These are phyloP conservation scores for Tetrahymena elliotti DNA, from an alignment of 73 alveolate genomes.

Conservation along the genomic window DNA sequence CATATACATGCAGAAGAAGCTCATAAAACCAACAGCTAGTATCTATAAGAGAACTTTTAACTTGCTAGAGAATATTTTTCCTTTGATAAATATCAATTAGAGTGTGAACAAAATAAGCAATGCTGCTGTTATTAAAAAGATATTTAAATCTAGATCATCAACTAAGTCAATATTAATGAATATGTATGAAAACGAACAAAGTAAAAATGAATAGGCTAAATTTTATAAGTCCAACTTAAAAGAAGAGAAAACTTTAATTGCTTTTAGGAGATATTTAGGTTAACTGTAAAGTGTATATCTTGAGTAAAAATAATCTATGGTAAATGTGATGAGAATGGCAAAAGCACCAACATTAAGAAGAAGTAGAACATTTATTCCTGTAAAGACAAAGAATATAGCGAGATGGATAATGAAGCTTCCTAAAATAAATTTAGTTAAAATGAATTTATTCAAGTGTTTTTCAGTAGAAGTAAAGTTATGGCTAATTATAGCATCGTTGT, in stretches of 20 bases:
- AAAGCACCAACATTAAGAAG: background rate
- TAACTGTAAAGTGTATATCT: background rate
- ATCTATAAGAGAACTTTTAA: background rate
- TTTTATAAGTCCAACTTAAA: background rate
- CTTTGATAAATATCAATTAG: background rate
- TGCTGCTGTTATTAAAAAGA: background rate
- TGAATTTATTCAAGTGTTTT: background rate
- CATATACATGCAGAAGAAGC: background rate
- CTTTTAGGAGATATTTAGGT: background rate
- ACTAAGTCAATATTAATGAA: background rate
- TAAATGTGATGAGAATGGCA: background rate
- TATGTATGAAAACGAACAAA: background rate
- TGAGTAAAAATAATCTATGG: background rate
- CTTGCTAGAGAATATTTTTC: background rate
- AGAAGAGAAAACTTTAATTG: background rate
- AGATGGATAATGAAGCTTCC: background rate
- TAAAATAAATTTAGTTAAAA: background rate
- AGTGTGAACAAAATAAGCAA: background rate
- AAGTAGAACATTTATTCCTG: background rate
- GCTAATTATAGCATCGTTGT: background rate
- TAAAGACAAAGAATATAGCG: background rate
- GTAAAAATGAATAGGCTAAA: background rate
- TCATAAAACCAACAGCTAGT: background rate
- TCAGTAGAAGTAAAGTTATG: background rate
- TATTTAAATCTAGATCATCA: background rate